Evolutionary conservation across 306 rosid species (phyloP).

Genomic region (Myrica gale): DNA sequence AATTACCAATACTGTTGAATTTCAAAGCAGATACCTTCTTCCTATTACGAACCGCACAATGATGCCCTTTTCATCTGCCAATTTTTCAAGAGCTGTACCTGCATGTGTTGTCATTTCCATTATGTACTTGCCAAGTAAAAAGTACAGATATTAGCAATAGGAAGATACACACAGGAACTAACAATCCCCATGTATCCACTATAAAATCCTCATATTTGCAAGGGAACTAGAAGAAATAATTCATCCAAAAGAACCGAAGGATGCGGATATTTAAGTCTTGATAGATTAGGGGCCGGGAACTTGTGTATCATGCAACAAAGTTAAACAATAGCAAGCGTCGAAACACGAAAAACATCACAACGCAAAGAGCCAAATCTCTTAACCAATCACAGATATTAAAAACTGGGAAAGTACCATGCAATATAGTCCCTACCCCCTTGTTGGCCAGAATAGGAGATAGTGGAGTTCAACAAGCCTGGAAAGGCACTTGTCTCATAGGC

Average conservation of each 20-base stretch:
- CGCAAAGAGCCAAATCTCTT: conserved; percentile 4
- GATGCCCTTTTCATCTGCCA: conserved; percentile 50
- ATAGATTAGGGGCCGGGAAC: background rate
- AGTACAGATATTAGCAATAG: conserved; percentile 7
- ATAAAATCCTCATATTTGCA: background rate
- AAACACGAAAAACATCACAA: conserved; percentile 9
- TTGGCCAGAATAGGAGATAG: background rate
- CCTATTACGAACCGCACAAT: conserved; percentile 61
- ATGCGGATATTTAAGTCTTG: background rate
- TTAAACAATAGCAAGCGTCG: background rate
- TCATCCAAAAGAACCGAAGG: background rate
- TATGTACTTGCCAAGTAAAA: conserved; percentile 1
- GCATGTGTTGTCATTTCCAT: conserved; percentile 21
- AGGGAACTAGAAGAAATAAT: background rate
- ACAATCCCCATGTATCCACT: background rate
- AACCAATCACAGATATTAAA: conserved; percentile 6
- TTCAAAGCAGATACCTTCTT: conserved; percentile 47
- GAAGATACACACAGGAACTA: conserved; percentile 2
- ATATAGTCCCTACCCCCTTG: background rate
- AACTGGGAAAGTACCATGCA: background rate
- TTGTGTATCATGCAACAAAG: background rate
- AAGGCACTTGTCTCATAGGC: background rate
- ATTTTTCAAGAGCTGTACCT: conserved; percentile 45
- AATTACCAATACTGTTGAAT: conserved; percentile 24
- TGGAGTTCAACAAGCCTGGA: background rate